Evolutionary conservation across 2,329 filamentous ascomycete species (phyloP), one percentile per base, ranked within the genome.

Genomic region (Macroventuria anomochaeta): DNA sequence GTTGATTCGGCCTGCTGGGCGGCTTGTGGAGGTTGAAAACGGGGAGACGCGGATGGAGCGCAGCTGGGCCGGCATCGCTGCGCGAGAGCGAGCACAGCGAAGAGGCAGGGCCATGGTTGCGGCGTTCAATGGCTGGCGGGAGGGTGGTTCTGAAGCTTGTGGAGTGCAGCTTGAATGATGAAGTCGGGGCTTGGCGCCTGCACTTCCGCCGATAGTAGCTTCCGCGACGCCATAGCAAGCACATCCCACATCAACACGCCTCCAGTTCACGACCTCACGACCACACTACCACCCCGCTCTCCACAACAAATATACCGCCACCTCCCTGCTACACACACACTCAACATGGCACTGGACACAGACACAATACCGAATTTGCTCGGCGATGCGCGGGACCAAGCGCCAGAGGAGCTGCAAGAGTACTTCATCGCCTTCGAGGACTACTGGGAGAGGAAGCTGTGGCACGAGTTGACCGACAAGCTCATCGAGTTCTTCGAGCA

Each of bases 361-460:
- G 90, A 96, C 76, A 86, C 88, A 72, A 95, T 97, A 76, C 85
- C 91, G 73, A 91, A 96, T 76, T 96, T 97, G 79, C 89, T 99
- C 62, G 86, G 87, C 57, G 89, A 96, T 67, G 90, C 96, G 84
- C 89, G 92, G 74, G 91, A 96, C 73, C 82, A 87, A 74, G 90
- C 92, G 69, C 90, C 92, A 46, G 90, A 92, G 65, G 90, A 96
- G 75, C 85, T 96, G 46, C 93, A 97, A 79, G 85, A 88, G 69
- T 86, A 90, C 70, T 90, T 97, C 76, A 84, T 99, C 68, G 86
- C 88, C 69, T 96, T 99, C 64, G 95, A 99, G 81, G 92, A 96
- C 75, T 90, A 87, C 73, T 99, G 95, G 95, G 95, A 99, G 82
- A 88, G 93, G 70, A 97, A 97, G 80, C 85, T 99, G 79, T 99